Evolutionary conservation across 345 rosid genomes (phyloP), one percentile per base, ranked within the genome.

Genomic region (Chamaenerion angustifolium): DNA sequence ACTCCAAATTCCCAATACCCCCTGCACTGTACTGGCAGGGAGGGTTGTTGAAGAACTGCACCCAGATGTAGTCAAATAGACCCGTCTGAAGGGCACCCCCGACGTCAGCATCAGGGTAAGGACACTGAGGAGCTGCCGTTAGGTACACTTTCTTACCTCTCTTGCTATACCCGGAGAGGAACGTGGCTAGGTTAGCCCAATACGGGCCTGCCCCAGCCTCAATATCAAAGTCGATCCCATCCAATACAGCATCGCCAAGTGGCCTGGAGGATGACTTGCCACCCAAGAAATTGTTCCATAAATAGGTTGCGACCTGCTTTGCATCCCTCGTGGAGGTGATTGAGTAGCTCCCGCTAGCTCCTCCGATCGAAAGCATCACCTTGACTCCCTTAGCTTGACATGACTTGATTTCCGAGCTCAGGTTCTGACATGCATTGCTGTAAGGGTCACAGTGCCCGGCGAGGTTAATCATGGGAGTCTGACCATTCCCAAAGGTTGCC

Each of bases 1-100:
- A 10, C 15, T 49, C 52, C 17, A 49, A 49, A 40, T 15, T 25
- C 7, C 40, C 27, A 6, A 11, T 16, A n/a, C 16, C 35, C 1
- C 41, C 52, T 15, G 41, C 5, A 16, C 41, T 49, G 16, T 49
- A 49, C 40, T 49, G 52, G 41, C 41, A 49, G 17, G 40, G 52
- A 27, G 52, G 52, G 41, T 49, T 49, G 52, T 49, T 49, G 52
- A 23, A 49, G 41, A 49, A 49, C 52, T 49, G 52, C 11, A 49
- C 41, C 52, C 52, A 49, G 11, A 49, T 17, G 17, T 49, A 49
- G 13, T 49, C 52, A 40, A 49, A 49, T 14, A 49, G 41, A 40
- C 41, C 40, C 8, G 52, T 49, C 52, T 49, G 14, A 16, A 49
- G 52, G 16, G 52, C 41, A 12, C 37, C 41, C 14, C 52, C 52